phyloP scores from a whole-genome alignment of 306 rosid species.

The Inga oerstediana region DNA sequence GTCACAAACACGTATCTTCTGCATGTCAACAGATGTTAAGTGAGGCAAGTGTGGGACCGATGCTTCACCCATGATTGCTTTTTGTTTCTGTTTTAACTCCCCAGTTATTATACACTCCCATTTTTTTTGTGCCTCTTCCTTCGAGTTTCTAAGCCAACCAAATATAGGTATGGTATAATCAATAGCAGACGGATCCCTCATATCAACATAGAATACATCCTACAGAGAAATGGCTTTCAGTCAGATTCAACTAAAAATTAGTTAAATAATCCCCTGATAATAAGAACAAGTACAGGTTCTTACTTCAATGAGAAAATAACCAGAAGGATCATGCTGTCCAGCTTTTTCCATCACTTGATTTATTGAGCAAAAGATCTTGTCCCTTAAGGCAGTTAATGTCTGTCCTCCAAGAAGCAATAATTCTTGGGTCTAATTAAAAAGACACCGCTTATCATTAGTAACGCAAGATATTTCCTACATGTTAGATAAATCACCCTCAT shows the following conservation, averaged over 20 bases:
- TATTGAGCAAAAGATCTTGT: constrained; percentile 73
- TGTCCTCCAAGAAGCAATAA: constrained; percentile 80
- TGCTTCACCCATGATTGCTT: constrained; percentile 61
- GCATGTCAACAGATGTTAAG: constrained; percentile 68
- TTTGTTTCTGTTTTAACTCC: no score
- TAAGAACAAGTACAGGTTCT: constrained; percentile 36
- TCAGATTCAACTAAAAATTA: constrained; percentile 8
- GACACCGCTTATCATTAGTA: constrained; percentile 5
- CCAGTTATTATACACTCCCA: no score
- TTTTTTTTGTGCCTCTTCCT: no score
- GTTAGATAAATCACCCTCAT: constrained; percentile 16
- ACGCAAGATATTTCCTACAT: constrained; percentile 11
- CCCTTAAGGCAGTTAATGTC: constrained; percentile 71
- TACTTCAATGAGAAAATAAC: constrained; percentile 91
- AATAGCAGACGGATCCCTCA: no score
- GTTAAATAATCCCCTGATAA: constrained; percentile 20
- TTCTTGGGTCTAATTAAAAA: constrained; percentile 71
- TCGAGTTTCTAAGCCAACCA: no score
- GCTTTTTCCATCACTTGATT: constrained; percentile 82
- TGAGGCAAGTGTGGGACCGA: constrained; percentile 57
- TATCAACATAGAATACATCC: no score
- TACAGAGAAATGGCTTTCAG: constrained; percentile 34
- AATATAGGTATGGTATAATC: no score
- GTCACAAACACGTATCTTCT: constrained; percentile 64
- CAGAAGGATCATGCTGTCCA: constrained; percentile 72